Evolutionary conservation across 2,329 filamentous ascomycete genomes (phyloP).

Genomic region (Cytospora mali): DNA sequence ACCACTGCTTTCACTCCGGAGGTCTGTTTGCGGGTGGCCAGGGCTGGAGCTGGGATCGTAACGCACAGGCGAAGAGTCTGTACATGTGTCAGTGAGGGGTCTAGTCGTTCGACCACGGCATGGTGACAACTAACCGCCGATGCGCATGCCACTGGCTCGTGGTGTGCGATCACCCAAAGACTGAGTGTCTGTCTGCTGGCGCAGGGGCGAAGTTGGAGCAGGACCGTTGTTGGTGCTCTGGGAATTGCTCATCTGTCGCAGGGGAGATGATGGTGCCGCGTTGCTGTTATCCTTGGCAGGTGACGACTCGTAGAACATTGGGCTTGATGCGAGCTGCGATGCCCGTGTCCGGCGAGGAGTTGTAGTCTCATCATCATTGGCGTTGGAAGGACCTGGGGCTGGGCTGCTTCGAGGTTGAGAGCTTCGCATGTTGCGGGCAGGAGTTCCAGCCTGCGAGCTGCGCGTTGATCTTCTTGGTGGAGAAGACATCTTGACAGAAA

Average conservation of each 20-base stretch:
- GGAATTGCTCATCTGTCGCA: constrained; percentile 59
- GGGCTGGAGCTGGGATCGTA: constrained; percentile 92
- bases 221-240: constrained; percentile 51
- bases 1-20: constrained; percentile 81
- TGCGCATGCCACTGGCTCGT: constrained; percentile 61
- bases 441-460: constrained; percentile 57
- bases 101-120: neutral
- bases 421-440: constrained; percentile 36
- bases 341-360: constrained; percentile 43
- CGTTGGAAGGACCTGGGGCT: constrained; percentile 30
- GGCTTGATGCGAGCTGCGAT: constrained; percentile 71
- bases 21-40: constrained; percentile 70
- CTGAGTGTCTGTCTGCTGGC: constrained; percentile 62
- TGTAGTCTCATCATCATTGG: constrained; percentile 12
- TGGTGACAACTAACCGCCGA: constrained; percentile 60
- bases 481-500: constrained; percentile 59
- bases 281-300: constrained; percentile 40
- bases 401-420: constrained; percentile 39
- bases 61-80: constrained; percentile 89
- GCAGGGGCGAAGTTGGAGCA: constrained; percentile 60
- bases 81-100: constrained; percentile 20
- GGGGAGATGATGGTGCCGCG: constrained; percentile 52
- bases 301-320: constrained; percentile 71
- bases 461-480: constrained; percentile 58
- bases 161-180: constrained; percentile 68